These are phyloP conservation scores for Microcyclospora pomicola DNA, from an alignment of 2,329 filamentous ascomycete genomes.

Conservation along the genomic window DNA sequence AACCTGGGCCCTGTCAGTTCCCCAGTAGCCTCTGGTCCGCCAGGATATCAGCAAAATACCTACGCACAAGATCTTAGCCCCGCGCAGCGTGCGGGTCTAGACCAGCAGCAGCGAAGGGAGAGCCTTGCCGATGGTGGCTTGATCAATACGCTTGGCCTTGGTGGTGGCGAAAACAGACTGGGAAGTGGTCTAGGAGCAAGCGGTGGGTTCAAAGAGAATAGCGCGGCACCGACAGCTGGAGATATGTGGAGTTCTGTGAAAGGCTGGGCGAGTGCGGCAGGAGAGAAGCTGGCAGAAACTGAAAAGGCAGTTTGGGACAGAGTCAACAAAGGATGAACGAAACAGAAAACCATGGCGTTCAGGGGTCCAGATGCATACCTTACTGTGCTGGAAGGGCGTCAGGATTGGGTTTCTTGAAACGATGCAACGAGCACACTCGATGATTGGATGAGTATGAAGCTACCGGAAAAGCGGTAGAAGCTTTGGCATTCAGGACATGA, in stretches of 20 bases:
- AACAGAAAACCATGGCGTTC: too few species aligned
- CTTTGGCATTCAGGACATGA: too few species aligned
- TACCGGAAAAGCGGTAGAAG: too few species aligned
- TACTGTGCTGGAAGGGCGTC: too few species aligned
- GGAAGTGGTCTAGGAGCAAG: slow-evolving; percentile 13
- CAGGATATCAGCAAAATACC: slow-evolving; percentile 35
- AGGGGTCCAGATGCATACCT: too few species aligned
- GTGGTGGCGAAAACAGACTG: slow-evolving; percentile 21
- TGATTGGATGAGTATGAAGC: too few species aligned
- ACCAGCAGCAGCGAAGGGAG: slow-evolving; percentile 13
- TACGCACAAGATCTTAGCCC: slow-evolving; percentile 28
- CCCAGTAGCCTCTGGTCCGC: slow-evolving; percentile 25
- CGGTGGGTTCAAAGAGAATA: slow-evolving; percentile 5
- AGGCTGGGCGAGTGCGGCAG: slow-evolving; percentile 28
- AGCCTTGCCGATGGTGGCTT: slow-evolving; percentile 18
- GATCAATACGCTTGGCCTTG: slow-evolving; percentile 15
- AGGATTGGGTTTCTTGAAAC: too few species aligned
- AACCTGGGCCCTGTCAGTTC: slow-evolving; percentile 22
- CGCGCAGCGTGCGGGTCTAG: slow-evolving; percentile 21
- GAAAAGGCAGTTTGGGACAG: slow-evolving; percentile 36
- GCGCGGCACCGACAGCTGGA: slow-evolving; percentile 4
- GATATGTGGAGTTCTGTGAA: slow-evolving; percentile 26
- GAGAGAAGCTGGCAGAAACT: slow-evolving; percentile 29
- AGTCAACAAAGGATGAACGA: slow-evolving; percentile 23
- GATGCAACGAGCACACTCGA: too few species aligned